These are phyloP conservation scores for Jackrogersella multiformis DNA, from an alignment of 495 filamentous ascomycete genomes.

Conservation along the genomic window DNA sequence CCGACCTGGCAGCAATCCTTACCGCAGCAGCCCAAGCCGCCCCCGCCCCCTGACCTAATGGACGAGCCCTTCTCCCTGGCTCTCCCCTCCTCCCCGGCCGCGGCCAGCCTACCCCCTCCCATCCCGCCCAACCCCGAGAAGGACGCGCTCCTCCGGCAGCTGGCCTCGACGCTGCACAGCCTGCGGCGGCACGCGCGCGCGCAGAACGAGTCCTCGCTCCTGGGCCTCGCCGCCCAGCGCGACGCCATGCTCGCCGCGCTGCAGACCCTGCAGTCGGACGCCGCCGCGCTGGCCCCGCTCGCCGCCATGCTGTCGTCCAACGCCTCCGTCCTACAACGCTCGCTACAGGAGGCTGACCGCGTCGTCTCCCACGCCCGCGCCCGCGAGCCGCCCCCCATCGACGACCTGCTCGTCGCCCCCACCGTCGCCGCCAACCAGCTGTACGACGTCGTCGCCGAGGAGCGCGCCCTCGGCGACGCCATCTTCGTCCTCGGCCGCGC, in stretches of 20 bases:
- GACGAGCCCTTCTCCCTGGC: constrained; percentile 72
- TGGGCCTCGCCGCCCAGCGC: constrained; percentile 81
- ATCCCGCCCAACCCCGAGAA: constrained; percentile 98
- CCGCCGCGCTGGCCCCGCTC: constrained; percentile 72
- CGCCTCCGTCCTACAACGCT: constrained; percentile 76
- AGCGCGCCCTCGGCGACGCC: constrained; percentile 81
- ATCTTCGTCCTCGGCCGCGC: constrained; percentile 85
- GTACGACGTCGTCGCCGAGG: constrained; percentile 87
- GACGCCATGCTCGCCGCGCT: constrained; percentile 75
- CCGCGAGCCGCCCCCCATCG: constrained; percentile 64
- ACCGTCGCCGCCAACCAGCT: constrained; percentile 93
- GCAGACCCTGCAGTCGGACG: constrained; percentile 72
- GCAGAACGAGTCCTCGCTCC: constrained; percentile 74
- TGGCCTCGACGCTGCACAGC: constrained; percentile 72
- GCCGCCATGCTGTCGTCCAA: constrained; percentile 76
- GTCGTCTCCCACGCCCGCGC: constrained; percentile 65
- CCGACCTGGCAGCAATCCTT: constrained; percentile 39
- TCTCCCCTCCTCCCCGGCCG: constrained; percentile 63
- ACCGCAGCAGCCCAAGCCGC: constrained; percentile 51
- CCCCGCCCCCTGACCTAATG: constrained; percentile 72
- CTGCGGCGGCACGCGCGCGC: constrained; percentile 69
- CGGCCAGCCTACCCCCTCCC: constrained; percentile 69
- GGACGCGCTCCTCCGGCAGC: constrained; percentile 80
- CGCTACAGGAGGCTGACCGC: constrained; percentile 78
- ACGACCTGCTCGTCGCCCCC: constrained; percentile 91